A percentile compares a stretch with the other conserved stretches of the same genome.
Conservation (phyloP, 192 early-diverging fungal species). For the Fimicolochytrium jonesii region DNA sequence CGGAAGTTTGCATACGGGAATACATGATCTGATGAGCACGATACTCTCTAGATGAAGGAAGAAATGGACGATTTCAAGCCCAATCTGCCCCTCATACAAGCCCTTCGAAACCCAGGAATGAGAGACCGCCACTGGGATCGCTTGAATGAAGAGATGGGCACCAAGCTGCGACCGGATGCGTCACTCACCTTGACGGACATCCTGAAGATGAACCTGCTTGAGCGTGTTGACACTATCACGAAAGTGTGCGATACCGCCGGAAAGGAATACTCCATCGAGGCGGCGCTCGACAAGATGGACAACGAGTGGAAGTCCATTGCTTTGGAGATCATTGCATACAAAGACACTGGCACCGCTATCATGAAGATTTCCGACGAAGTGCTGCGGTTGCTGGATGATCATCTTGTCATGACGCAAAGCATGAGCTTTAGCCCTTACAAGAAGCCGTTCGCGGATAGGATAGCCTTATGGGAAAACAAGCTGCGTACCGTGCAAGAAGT, state of each 20-base stretch:
- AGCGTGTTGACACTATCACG: slow-evolving; percentile 50
- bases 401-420: slow-evolving; percentile 61
- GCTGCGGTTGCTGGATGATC: slow-evolving; percentile 51
- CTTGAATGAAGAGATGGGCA: slow-evolving; percentile 46
- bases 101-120: slow-evolving; percentile 58
- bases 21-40: background rate
- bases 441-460: slow-evolving; percentile 56
- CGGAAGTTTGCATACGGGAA: background rate
- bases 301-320: slow-evolving; percentile 50
- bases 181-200: slow-evolving; percentile 47
- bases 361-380: slow-evolving; percentile 60
- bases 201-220: slow-evolving; percentile 51
- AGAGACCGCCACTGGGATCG: slow-evolving; percentile 57
- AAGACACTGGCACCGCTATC: slow-evolving; percentile 57
- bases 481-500: slow-evolving; percentile 58
- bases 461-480: slow-evolving; percentile 53
- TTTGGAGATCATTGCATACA: slow-evolving; percentile 55
- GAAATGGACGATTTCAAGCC: slow-evolving; percentile 64
- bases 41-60: slow-evolving; percentile 41
- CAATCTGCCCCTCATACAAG: slow-evolving; percentile 55
- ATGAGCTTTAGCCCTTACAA: slow-evolving; percentile 61
- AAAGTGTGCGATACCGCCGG: slow-evolving; percentile 58
- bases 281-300: slow-evolving; percentile 59
- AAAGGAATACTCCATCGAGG: slow-evolving; percentile 61
- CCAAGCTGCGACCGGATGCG: slow-evolving; percentile 46